Evolutionary conservation across 176 grass and related monocot species (phyloP), one percentile per base, ranked within the genome.

Genomic region (Pharus latifolius): DNA sequence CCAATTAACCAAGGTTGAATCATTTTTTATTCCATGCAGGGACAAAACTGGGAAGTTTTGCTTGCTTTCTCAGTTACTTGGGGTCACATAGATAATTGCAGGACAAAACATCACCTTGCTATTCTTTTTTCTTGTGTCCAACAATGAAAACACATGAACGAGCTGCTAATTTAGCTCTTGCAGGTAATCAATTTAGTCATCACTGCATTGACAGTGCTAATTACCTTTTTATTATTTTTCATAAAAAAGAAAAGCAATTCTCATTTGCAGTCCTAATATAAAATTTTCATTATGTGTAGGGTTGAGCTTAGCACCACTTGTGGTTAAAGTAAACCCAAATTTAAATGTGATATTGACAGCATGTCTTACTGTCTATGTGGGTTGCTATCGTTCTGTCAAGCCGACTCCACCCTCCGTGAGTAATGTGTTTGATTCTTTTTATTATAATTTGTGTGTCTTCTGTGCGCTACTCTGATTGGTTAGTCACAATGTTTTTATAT

Each of bases 321-420:
- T 98, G 38, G 74, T 98, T 65, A 78, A 83, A 7, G 90, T 98
- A 30, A 67, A 98, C 47, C 90, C 95, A 19, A 98, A 98, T 72
- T 13, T 91, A 51, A 98, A 98, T 72, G 95, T 93, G 23, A 85
- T 98, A 76, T 74, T 98, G 59, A 93, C 95, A 73, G 95, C 95
- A 85, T 98, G 95, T 54, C 79, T 98, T 30, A 83, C 90, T 18
- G 95, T 98, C 69, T 93, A 91, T 52, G 87, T 94, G n/a, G 95
- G 95, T 54, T 94, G 95, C 61, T 94, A 83, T 67, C 87, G 95
- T 22, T 99, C 95, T 31, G 90, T 99, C 53, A 99, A 99, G 64
- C 34, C 87, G 23, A 94, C 90, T 62, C 84, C 84, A 68, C 89
- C 84, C 5, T 26, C 90, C 6, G 95, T 98, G 45, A 91, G 95